A percentile compares a stretch with the other conserved stretches of the same genome.
Evolutionary conservation across 2,329 filamentous ascomycete genomes (phyloP).

Genomic region (Annulohypoxylon truncatum): DNA sequence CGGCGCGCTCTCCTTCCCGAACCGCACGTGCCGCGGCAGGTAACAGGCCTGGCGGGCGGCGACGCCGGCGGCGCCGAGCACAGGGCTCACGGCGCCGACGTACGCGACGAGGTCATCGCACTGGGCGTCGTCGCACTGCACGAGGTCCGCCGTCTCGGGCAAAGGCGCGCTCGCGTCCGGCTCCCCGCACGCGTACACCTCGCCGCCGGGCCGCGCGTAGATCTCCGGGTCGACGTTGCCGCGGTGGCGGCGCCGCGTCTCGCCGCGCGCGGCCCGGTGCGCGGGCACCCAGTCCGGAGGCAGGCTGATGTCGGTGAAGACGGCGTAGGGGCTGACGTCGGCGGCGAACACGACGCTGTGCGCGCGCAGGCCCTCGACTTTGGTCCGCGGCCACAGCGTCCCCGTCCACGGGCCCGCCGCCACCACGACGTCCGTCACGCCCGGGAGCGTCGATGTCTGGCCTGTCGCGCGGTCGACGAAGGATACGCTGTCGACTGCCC

Average conservation of each 20-base stretch:
- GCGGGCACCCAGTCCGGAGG: constrained; percentile 71
- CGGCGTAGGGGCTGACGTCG: constrained; percentile 76
- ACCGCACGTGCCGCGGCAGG: constrained; percentile 78
- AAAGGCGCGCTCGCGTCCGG: constrained; percentile 81
- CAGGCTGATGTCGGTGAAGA: constrained; percentile 88
- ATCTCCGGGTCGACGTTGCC: constrained; percentile 87
- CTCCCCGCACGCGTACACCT: constrained; percentile 94
- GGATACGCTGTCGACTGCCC: constrained; percentile 70
- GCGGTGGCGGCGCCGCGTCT: constrained; percentile 65
- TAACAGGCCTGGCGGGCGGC: constrained; percentile 91
- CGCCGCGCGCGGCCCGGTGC: constrained; percentile 60
- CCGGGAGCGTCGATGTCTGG: constrained; percentile 52
- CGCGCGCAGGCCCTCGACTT: constrained; percentile 69
- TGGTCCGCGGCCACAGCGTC: constrained; percentile 66
- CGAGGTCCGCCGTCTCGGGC: constrained; percentile 79
- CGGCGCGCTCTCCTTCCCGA: constrained; percentile 73
- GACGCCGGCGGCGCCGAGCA: constrained; percentile 75
- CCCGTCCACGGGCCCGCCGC: constrained; percentile 73
- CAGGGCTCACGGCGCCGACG: constrained; percentile 72
- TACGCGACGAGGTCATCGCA: constrained; percentile 91
- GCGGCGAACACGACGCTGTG: constrained; percentile 75
- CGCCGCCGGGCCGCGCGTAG: constrained; percentile 87
- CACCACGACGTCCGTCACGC: constrained; percentile 66
- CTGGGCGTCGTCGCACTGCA: constrained; percentile 77
- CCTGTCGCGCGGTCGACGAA: constrained; percentile 63